Evolutionary conservation across 2,329 filamentous ascomycete species (phyloP), one percentile per base, ranked within the genome.

Genomic region (Monosporascus sp.): DNA sequence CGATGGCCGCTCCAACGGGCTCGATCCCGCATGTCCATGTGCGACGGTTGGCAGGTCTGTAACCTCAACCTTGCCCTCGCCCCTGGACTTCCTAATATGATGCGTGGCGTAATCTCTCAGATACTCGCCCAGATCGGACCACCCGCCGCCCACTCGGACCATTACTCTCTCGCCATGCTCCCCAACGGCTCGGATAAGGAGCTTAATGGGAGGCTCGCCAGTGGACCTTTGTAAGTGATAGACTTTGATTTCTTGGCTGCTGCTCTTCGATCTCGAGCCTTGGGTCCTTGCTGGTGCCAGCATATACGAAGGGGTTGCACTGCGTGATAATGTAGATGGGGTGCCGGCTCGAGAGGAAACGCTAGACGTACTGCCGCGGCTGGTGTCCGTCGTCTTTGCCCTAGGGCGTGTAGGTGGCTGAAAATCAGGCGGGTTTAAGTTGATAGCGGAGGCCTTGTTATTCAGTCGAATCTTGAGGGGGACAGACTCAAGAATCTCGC

Each of bases 141-240:
- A 99, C n/a, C 94, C 94, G 54, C 94, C 94, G 14, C 94, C 94
- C 14, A 99, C 93, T 37, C 94, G 88, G 7, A 99, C 94, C 94
- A 99, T 97, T 56, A 97, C 91, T 50, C 94, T 85, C 70, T 97
- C 91, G 17, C 89, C 90, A 53, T 85, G 80, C 68, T 96, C 91
- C 49, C 94, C 94, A 2, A 99, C 92, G 2, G 91, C 86, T 17
- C 94, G 88, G 50, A 99, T 92, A 65, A 95, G 96, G 5, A 99
- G 82, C 72, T 97, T 97, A 66, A 97, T 92, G 0, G 94, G 94
- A 14, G 90, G 83, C 59, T 94, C 87, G 53, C 89, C 89, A 37
- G 87, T 90, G 18, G 88, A 86, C 48, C 91, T 85, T 15, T 90
- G 90, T 38, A 99, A 81, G 71, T 97, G 92, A 64, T 97, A 99